Conservation (phyloP, 192 early-diverging fungal species). For the Linnemannia hyalina region DNA sequence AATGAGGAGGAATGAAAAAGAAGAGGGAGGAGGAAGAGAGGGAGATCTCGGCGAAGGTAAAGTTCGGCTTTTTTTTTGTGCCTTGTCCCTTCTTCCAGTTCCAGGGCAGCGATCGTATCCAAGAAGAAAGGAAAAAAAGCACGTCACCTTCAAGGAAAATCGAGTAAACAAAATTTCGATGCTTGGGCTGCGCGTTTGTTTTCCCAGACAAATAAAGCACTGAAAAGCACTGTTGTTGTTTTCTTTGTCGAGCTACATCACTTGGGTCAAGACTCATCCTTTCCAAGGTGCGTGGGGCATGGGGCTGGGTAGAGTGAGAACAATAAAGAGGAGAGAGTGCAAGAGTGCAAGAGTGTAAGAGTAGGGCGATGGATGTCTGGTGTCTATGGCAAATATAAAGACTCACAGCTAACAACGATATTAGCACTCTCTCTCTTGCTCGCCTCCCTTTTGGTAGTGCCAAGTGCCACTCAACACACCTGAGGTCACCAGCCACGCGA, state of each 20-base stretch:
- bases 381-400: background rate
- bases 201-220: background rate
- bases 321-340: too few species aligned
- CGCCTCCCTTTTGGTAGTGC: background rate
- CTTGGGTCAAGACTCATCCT: background rate
- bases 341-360: background rate
- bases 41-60: background rate
- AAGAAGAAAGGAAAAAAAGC: background rate
- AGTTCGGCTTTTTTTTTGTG: background rate
- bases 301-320: background rate
- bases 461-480: background rate
- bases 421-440: background rate
- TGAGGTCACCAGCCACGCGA: conserved; percentile 3
- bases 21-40: background rate
- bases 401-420: background rate
- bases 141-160: background rate
- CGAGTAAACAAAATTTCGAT: background rate
- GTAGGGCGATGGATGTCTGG: background rate
- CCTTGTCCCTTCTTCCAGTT: background rate
- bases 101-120: background rate
- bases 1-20: background rate
- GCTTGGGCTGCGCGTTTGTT: background rate
- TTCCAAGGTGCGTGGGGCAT: background rate
- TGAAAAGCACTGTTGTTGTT: background rate
- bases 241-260: background rate